Base-by-base conservation (phyloP, 192 early-diverging fungal genomes). In the Coemansia sp. region DNA sequence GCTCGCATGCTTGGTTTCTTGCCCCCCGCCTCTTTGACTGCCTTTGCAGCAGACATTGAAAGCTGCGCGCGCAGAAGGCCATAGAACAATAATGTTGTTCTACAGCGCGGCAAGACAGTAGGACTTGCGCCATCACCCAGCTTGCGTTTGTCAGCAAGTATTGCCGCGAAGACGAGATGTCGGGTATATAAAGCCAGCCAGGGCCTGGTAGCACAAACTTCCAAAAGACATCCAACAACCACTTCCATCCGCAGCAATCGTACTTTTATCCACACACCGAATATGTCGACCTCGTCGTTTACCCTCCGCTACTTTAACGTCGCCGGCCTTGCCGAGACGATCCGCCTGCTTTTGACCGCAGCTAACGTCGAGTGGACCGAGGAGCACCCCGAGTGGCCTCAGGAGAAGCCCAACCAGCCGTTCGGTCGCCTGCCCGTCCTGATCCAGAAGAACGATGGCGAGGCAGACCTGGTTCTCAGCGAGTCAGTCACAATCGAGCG, bases 371-470 rank as follows among this genome's bases (percentile, higher is more conserved):
- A 78, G 27, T 86, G 81, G 75, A 72, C 47, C 25, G 75, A 77
- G 59, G 70, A 71, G 43, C 39, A 71, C 49, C 75, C 75, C 53
- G 84, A 85, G 45, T 84, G 83, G 86, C 68, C 76, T 2, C 47
- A 56, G 3, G 69, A 67, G n/a, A 86, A 86, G 71, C 19, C 65
- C 15, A 46, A 68, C 29, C 59, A 79, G 47, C 83, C 85, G 9
- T 83, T 80, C 14, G 85, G 83, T 1, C 73, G 76, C 32, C 42
- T 87, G 38, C 86, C 85, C 6, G 72, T 84, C 10, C 73, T 88
- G 12, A 54, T 74, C 12, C 80, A 86, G 38, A 78, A 62, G 41
- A 60, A 59, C 19, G 42, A 62, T 1, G 64, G 73, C 41, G 41
- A 45, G 4, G 61, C 64, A 11, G 58, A 64, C 20, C 58, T 81